phyloP scores from a whole-genome alignment of 2,329 filamentous ascomycete species.

The Aspergillus cejpii region DNA sequence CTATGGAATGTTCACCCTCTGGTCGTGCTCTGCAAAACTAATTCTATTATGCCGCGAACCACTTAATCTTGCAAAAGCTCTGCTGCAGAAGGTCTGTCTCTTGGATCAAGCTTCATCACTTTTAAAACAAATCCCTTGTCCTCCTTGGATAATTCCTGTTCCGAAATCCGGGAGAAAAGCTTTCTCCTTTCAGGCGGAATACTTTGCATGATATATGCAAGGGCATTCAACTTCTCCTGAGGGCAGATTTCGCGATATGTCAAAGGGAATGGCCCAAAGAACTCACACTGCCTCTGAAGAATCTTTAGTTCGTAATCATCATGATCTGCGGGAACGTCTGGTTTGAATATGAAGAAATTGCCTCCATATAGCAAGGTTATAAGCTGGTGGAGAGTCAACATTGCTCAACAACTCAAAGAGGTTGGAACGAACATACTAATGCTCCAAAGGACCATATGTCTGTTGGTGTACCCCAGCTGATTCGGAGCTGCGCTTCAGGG shows the following conservation, averaged over 20 bases:
- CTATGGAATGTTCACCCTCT: background rate
- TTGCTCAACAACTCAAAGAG: background rate
- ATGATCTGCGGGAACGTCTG: conserved; percentile 16
- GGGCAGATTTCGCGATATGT: background rate
- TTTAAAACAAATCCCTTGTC: conserved; percentile 35
- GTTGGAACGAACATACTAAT: conserved; percentile 11
- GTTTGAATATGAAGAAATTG: conserved; percentile 19
- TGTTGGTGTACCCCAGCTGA: conserved; percentile 21
- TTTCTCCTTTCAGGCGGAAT: background rate
- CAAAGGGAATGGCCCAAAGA: conserved; percentile 1
- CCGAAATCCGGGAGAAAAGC: background rate
- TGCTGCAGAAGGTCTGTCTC: conserved; percentile 38
- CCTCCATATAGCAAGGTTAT: conserved; percentile 17
- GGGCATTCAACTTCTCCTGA: background rate
- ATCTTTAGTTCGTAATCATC: conserved; percentile 23
- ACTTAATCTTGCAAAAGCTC: conserved; percentile 35
- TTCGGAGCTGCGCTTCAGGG: conserved; percentile 20
- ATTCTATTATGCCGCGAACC: conserved; percentile 21
- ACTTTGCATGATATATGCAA: conserved; percentile 1
- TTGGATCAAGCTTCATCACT: conserved; percentile 42
- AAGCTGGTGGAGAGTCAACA: conserved; percentile 9
- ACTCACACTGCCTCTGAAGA: conserved; percentile 5
- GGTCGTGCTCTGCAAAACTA: background rate
- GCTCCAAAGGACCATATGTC: conserved; percentile 27
- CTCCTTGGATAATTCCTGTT: conserved; percentile 24